These are phyloP conservation scores for Rhizopogon vinicolor DNA, from an alignment of 768 basidiomycete genomes.

Conservation along the genomic window DNA sequence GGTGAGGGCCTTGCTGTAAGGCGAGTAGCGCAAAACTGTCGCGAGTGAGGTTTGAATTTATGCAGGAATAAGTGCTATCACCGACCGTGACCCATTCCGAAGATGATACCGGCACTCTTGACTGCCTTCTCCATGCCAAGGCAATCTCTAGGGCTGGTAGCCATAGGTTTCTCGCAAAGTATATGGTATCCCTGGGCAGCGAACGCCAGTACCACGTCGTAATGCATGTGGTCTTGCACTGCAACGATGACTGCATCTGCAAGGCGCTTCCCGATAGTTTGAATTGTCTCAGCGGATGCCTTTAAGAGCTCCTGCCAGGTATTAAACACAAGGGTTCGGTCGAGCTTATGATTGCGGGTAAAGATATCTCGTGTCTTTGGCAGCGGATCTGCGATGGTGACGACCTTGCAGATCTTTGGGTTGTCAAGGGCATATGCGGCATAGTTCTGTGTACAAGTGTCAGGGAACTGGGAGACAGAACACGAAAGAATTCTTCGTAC, in stretches of 20 bases:
- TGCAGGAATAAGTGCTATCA: neutral
- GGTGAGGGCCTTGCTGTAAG: slow-evolving; percentile 69
- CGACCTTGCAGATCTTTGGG: slow-evolving; percentile 68
- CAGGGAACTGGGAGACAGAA: neutral
- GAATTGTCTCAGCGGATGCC: slow-evolving; percentile 63
- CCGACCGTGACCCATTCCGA: slow-evolving; percentile 85
- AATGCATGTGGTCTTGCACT: slow-evolving; percentile 79
- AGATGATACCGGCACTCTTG: slow-evolving; percentile 65
- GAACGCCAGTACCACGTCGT: slow-evolving; percentile 69
- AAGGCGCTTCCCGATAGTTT: slow-evolving; percentile 60
- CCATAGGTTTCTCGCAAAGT: slow-evolving; percentile 92
- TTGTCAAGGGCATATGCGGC: slow-evolving; percentile 52
- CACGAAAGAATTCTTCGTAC: slow-evolving; percentile 31
- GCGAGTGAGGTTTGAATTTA: neutral
- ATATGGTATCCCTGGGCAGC: slow-evolving; percentile 83
- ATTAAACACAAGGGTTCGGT: slow-evolving; percentile 64
- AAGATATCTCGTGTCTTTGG: slow-evolving; percentile 57
- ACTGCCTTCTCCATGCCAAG: slow-evolving; percentile 71
- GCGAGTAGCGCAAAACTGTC: slow-evolving; percentile 82
- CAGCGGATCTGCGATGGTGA: slow-evolving; percentile 84
- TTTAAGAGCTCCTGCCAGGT: slow-evolving; percentile 68
- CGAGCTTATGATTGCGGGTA: slow-evolving; percentile 52
- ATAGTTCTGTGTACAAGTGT: slow-evolving; percentile 44
- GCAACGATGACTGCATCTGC: slow-evolving; percentile 81
- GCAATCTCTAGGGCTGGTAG: slow-evolving; percentile 68